Base-by-base conservation (phyloP, 2,329 filamentous ascomycete genomes). In the Ceratocystis albifundus region DNA sequence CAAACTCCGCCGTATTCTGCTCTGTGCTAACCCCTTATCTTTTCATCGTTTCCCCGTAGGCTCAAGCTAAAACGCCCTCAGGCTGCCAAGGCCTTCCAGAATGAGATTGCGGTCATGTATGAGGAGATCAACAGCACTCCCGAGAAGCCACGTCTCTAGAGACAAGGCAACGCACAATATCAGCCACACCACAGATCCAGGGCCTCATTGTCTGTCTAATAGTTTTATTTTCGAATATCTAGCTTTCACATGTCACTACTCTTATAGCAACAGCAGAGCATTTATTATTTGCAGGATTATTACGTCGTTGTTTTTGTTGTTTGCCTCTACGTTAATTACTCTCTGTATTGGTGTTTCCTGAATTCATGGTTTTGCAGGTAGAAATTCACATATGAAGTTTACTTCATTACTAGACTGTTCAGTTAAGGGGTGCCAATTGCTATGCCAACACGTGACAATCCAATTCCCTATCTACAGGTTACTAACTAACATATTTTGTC, bases 51-150 rank as follows among this genome's bases (percentile, higher is more conserved):
- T 28, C 48, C 25, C 20, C 15, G 15, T 3, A 85, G 82, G 30
- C 76, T 85, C 28, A 85, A 85, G 74, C 76, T 85, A 61, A 85
- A 85, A 78, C 78, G 83, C 64, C 81, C 81, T 1, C 82, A 84
- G 70, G 76, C 80, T 0, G 80, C 77, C 1, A 80, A 77, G 75
- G 79, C 77, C 1, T 85, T 79, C 75, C 77, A 77, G 66, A 71
- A 73, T 20, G 77, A 84, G 63, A 82, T 85, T 61, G 80, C 82
- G 66, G 75, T 75, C 65, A 79, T 85, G 81, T 85, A 85, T 70
- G 76, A 76, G 50, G 82, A 84, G 73, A 74, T 84, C 67, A 77
- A 77, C 22, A 50, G 32, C 36, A 61, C 28, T 28, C 48, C 59
- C 3, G 59, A 65, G 22, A 68, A 68, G 66, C 15, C 66, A 4